These are phyloP conservation scores for Annulohypoxylon maeteangense DNA, from an alignment of 495 filamentous ascomycete genomes.

Conservation along the genomic window DNA sequence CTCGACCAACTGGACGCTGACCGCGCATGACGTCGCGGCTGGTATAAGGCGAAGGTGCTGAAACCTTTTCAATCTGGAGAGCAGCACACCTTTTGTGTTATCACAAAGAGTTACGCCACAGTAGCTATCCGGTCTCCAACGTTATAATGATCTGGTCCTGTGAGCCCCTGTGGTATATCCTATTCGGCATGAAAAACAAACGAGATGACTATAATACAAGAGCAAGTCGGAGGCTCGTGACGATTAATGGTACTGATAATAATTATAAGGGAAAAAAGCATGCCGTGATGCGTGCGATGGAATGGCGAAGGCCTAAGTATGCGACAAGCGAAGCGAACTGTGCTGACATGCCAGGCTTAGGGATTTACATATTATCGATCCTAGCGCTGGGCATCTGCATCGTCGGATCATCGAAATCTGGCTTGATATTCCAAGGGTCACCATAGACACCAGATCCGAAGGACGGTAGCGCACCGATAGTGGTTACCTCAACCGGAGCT, in stretches of 20 bases:
- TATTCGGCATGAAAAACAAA: slow-evolving; percentile 30
- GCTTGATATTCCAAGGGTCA: slow-evolving; percentile 55
- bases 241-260: slow-evolving; percentile 24
- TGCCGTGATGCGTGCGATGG: background rate
- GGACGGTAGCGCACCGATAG: slow-evolving; percentile 50
- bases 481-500: slow-evolving; percentile 55
- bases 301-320: slow-evolving; percentile 10
- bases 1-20: background rate
- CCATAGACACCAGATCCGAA: slow-evolving; percentile 50
- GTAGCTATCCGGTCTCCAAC: slow-evolving; percentile 12
- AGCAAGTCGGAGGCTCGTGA: slow-evolving; percentile 36
- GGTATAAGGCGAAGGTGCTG: slow-evolving; percentile 1
- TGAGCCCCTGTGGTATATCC: slow-evolving; percentile 36
- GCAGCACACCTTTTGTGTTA: slow-evolving; percentile 9
- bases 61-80: slow-evolving; percentile 9
- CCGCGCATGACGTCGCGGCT: background rate
- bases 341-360: slow-evolving; percentile 2
- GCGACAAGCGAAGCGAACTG: slow-evolving; percentile 17
- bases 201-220: slow-evolving; percentile 31
- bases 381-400: slow-evolving; percentile 61
- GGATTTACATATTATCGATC: slow-evolving; percentile 56
- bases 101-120: slow-evolving; percentile 15
- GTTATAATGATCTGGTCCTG: slow-evolving; percentile 24
- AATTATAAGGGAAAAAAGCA: background rate
- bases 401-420: slow-evolving; percentile 57